These are phyloP conservation scores for Singerocomus rubriflavus DNA, from an alignment of 1,284 basidiomycete species.

Conservation along the genomic window DNA sequence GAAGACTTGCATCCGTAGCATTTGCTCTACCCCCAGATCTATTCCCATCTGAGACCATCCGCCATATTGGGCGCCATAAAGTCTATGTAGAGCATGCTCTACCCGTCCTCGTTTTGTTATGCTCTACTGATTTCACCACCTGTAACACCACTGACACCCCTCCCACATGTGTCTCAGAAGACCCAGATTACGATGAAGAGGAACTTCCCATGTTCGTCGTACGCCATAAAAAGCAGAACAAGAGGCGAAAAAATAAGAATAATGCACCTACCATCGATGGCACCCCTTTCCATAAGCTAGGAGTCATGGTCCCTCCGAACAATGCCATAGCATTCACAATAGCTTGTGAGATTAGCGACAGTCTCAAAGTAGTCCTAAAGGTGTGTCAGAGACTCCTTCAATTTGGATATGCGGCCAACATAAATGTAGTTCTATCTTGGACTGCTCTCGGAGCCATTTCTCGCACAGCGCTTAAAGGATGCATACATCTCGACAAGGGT, in stretches of 20 bases:
- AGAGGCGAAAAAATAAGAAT: conserved; percentile 14
- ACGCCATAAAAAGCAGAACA: conserved; percentile 21
- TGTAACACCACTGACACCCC: not conserved
- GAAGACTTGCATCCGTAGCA: conserved; percentile 17
- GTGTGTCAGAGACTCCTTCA: conserved; percentile 17
- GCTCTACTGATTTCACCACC: conserved; percentile 13
- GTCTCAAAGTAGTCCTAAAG: conserved; percentile 30
- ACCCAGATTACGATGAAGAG: conserved; percentile 2
- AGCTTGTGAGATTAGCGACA: conserved; percentile 16
- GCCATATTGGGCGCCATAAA: conserved; percentile 18
- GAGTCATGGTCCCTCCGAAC: conserved; percentile 26
- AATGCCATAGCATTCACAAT: conserved; percentile 21
- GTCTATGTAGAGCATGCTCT: conserved; percentile 23
- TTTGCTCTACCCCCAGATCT: conserved; percentile 22
- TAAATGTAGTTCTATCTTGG: conserved; percentile 24
- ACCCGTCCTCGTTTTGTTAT: conserved; percentile 16
- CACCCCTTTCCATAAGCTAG: conserved; percentile 28
- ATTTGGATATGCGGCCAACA: not conserved
- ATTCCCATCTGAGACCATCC: conserved; percentile 9
- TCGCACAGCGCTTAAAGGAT: conserved; percentile 14
- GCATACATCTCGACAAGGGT: conserved; percentile 10
- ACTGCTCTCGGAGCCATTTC: conserved; percentile 17
- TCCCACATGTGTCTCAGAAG: not conserved
- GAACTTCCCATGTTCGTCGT: conserved; percentile 2
- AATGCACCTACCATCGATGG: conserved; percentile 18